phyloP scores from a whole-genome alignment of 148 eudicot genomes.

The Cornus suecica region DNA sequence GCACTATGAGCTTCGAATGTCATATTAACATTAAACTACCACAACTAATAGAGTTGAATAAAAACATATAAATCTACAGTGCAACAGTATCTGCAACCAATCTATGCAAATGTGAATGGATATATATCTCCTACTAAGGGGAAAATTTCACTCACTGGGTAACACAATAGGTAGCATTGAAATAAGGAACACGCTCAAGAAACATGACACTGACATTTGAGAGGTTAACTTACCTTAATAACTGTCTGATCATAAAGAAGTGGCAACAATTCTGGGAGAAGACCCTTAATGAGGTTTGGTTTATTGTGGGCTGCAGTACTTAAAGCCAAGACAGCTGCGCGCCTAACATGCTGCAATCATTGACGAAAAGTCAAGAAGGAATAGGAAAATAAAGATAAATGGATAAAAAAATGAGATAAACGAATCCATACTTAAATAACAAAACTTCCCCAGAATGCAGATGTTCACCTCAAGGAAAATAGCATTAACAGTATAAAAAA shows the following conservation, averaged over 20 bases:
- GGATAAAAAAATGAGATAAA: background rate
- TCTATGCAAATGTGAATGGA: background rate
- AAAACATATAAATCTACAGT: background rate
- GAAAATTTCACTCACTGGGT: background rate
- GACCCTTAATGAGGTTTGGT: slow-evolving; percentile 89
- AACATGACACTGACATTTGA: background rate
- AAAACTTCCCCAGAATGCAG: too few relatives aligned
- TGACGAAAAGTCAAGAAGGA: background rate
- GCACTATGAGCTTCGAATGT: background rate
- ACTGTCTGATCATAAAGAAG: slow-evolving; percentile 94
- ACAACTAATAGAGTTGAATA: background rate
- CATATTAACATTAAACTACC: background rate
- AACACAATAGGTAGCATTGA: background rate
- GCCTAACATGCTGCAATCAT: slow-evolving; percentile 90
- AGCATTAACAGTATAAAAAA: background rate
- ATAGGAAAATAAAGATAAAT: too few relatives aligned
- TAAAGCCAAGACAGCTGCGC: slow-evolving; percentile 94
- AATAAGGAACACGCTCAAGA: background rate
- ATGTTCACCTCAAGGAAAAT: background rate
- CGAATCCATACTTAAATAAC: too few relatives aligned
- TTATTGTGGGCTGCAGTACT: slow-evolving; percentile 97
- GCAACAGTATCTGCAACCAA: background rate
- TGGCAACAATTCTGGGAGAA: slow-evolving; percentile 89
- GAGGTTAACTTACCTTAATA: slow-evolving; percentile 56
- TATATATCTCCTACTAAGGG: background rate